phyloP scores from a whole-genome alignment of 1,284 basidiomycete species.

The Naganishia sp. region DNA sequence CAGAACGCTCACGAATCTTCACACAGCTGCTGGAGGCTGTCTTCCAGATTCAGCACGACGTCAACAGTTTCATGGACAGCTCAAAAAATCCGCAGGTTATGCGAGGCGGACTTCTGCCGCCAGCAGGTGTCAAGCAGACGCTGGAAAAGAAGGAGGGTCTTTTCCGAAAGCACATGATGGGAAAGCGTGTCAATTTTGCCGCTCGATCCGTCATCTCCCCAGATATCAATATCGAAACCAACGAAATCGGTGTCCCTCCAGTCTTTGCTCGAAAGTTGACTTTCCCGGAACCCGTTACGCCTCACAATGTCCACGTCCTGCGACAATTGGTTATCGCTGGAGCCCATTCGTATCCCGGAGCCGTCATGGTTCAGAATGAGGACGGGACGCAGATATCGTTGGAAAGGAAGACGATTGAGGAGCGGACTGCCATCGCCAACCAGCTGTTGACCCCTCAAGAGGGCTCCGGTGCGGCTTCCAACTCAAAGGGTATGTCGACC shows the following conservation, averaged over 20 bases:
- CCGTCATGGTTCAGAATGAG: conserved; percentile 91
- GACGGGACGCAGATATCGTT: conserved; percentile 83
- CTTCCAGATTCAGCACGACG: conserved; percentile 88
- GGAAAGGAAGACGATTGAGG: conserved; percentile 80
- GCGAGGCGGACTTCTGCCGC: conserved; percentile 87
- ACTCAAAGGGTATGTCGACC: conserved; percentile 64
- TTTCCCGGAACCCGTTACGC: conserved; percentile 95
- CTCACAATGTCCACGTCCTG: conserved; percentile 84
- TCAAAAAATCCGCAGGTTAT: conserved; percentile 87
- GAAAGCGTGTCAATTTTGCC: conserved; percentile 99
- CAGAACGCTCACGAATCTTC: conserved; percentile 63
- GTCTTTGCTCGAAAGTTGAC: conserved; percentile 97
- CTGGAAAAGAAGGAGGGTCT: conserved; percentile 99
- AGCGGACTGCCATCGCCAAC: conserved; percentile 94
- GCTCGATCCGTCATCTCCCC: conserved; percentile 99
- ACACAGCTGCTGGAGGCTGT: conserved; percentile 75
- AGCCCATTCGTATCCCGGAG: conserved; percentile 86
- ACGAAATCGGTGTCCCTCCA: conserved; percentile 97
- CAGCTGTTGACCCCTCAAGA: conserved; percentile 90
- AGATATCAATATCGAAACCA: conserved; percentile 98
- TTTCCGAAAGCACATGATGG: conserved; percentile 99
- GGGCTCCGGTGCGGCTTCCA: conserved; percentile 57
- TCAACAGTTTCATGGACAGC: conserved; percentile 97
- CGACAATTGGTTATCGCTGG: conserved; percentile 91
- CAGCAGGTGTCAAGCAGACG: conserved; percentile 91